Conservation (phyloP, 257 asterid genomes). For the Ballota nigra region DNA sequence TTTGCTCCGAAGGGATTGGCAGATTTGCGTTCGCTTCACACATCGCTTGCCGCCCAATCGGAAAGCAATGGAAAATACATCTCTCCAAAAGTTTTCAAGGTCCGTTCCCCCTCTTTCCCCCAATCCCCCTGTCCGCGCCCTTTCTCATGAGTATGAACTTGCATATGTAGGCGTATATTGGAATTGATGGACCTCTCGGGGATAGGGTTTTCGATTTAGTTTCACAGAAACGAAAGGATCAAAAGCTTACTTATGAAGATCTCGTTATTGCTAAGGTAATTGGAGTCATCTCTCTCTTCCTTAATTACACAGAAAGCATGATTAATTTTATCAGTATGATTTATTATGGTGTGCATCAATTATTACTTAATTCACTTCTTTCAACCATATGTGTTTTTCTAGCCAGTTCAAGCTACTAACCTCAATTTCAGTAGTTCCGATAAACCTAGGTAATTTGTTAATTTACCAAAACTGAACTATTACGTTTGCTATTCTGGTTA, state of each 20-base stretch:
- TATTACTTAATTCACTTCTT: background rate
- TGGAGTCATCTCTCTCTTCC: slow-evolving; percentile 1
- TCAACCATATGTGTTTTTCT: background rate
- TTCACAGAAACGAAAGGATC: slow-evolving; percentile 72
- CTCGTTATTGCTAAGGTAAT: slow-evolving; percentile 86
- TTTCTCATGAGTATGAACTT: slow-evolving; percentile 16
- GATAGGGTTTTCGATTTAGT: slow-evolving; percentile 76
- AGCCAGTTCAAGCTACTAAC: background rate
- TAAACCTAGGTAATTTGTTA: background rate
- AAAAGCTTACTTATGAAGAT: slow-evolving; percentile 73
- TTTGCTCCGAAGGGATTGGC: slow-evolving; percentile 62
- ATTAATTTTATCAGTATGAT: background rate
- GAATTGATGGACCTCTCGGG: slow-evolving; percentile 75
- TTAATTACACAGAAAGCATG: too few relatives aligned
- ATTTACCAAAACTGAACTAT: background rate
- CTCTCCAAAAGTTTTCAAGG: slow-evolving; percentile 72
- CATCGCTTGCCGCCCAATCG: slow-evolving; percentile 74
- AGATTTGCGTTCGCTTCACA: slow-evolving; percentile 57
- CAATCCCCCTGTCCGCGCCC: background rate
- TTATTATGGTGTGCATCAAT: background rate
- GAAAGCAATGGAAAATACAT: slow-evolving; percentile 47
- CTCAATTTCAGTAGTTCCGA: background rate
- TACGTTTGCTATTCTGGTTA: background rate
- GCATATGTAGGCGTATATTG: slow-evolving; percentile 51
- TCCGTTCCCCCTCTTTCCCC: slow-evolving; percentile 17